Evolutionary conservation across 352 stramenopile species (phyloP).

Genomic region (Blastocystis sp.): DNA sequence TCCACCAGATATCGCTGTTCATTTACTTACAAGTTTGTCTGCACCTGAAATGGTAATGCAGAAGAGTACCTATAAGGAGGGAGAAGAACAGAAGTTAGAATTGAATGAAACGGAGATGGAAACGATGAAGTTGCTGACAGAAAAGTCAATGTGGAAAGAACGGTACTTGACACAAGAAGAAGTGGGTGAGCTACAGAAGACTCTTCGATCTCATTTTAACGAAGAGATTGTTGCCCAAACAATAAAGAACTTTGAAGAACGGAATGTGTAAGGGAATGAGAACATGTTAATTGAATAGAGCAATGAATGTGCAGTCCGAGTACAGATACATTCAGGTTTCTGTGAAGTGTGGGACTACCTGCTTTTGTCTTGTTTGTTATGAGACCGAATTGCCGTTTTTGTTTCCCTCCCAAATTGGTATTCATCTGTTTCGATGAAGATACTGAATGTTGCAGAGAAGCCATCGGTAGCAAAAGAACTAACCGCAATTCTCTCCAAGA

Average conservation of each 20-base stretch:
- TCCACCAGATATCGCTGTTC: not conserved
- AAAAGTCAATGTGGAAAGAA: not conserved
- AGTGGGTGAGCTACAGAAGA: not conserved
- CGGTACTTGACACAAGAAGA: not conserved
- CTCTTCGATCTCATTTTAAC: not conserved
- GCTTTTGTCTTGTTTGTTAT: constrained; percentile 49
- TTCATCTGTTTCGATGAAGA: not conserved
- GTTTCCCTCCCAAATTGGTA: not conserved
- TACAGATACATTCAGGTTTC: not conserved
- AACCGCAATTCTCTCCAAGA: constrained; percentile 79
- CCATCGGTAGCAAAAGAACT: constrained; percentile 94
- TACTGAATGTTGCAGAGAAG: constrained; percentile 97
- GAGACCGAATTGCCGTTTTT: not conserved
- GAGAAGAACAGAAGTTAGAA: not conserved
- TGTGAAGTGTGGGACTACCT: not conserved
- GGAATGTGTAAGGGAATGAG: not conserved
- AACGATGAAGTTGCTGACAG: not conserved
- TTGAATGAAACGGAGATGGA: constrained; percentile 9
- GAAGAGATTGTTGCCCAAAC: not conserved
- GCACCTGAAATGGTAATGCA: not conserved
- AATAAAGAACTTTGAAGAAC: not conserved
- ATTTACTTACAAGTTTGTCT: not conserved
- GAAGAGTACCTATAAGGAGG: not conserved
- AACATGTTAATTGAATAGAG: not conserved
- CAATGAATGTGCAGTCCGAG: not conserved